These are phyloP conservation scores for Przewalskia tangutica DNA, from an alignment of 257 asterid species.

Conservation along the genomic window DNA sequence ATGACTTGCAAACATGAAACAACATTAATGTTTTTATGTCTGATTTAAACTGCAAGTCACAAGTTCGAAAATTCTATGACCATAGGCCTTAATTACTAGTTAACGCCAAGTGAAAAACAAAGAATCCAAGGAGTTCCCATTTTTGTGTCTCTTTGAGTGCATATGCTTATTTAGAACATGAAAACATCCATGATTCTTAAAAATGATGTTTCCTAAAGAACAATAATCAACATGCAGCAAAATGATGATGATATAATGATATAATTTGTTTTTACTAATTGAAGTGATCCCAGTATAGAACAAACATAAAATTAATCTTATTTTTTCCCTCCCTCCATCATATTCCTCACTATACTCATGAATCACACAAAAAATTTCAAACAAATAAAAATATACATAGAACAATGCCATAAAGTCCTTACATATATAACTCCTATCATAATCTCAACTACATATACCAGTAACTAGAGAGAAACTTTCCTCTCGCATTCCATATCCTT, in stretches of 20 bases:
- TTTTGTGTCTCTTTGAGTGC: not conserved
- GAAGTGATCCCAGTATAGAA: not conserved
- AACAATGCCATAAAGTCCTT: not conserved
- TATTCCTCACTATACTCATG: not conserved
- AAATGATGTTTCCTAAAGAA: too few species aligned
- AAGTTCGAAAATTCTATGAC: not conserved
- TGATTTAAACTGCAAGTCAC: too few species aligned
- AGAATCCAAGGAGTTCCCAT: not conserved
- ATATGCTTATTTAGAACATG: too few species aligned
- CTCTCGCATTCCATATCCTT: conserved; percentile 14
- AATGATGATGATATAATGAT: not conserved
- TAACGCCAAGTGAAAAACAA: not conserved
- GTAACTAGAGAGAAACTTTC: conserved; percentile 10
- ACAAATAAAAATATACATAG: too few species aligned
- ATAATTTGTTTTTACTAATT: not conserved
- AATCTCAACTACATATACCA: not conserved
- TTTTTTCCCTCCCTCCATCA: not conserved
- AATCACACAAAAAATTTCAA: not conserved
- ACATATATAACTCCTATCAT: not conserved
- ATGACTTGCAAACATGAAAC: not conserved
- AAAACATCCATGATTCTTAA: too few species aligned
- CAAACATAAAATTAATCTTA: not conserved
- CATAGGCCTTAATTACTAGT: not conserved
- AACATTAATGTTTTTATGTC: not conserved
- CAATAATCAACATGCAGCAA: too few species aligned